phyloP scores from a whole-genome alignment of 495 filamentous ascomycete genomes.

The Clavariopsis aquatica region DNA sequence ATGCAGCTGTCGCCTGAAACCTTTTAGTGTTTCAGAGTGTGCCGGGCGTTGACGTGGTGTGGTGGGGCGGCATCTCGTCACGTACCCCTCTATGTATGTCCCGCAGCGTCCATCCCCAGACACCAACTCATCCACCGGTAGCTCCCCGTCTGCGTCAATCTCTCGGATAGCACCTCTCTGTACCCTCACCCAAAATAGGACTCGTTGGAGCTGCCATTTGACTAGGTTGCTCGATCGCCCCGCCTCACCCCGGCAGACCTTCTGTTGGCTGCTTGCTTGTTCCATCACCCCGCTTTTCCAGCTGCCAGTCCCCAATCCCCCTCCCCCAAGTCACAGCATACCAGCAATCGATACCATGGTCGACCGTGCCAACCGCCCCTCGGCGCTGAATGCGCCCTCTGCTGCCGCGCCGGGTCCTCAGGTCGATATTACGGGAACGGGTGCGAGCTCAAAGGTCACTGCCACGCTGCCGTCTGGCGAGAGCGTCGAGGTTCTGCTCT shows the following conservation, averaged over 20 bases:
- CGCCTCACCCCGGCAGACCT: neutral
- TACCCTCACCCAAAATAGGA: neutral
- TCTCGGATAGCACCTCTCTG: neutral
- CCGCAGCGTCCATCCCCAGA: neutral
- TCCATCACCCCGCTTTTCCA: constrained; percentile 6
- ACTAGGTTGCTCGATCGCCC: neutral
- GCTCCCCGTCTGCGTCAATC: neutral
- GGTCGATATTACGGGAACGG: constrained; percentile 33
- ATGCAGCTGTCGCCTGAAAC: constrained; percentile 2
- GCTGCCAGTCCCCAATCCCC: neutral
- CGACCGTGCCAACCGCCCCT: constrained; percentile 36
- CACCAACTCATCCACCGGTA: neutral
- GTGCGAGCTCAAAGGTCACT: constrained; percentile 50
- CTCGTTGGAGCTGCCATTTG: neutral
- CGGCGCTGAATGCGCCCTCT: constrained; percentile 29
- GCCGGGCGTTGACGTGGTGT: neutral
- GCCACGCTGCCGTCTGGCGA: constrained; percentile 83
- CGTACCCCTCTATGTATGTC: neutral
- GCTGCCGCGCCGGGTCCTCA: constrained; percentile 26
- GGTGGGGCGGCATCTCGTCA: constrained; percentile 1
- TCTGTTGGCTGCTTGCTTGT: neutral
- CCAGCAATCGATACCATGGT: constrained; percentile 23
- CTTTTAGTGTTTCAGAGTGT: neutral
- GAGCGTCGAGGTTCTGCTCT: constrained; percentile 78
- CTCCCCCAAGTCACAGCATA: neutral